These are phyloP conservation scores for Rhizoctonia solani DNA, from an alignment of 1,284 basidiomycete genomes.

Conservation along the genomic window DNA sequence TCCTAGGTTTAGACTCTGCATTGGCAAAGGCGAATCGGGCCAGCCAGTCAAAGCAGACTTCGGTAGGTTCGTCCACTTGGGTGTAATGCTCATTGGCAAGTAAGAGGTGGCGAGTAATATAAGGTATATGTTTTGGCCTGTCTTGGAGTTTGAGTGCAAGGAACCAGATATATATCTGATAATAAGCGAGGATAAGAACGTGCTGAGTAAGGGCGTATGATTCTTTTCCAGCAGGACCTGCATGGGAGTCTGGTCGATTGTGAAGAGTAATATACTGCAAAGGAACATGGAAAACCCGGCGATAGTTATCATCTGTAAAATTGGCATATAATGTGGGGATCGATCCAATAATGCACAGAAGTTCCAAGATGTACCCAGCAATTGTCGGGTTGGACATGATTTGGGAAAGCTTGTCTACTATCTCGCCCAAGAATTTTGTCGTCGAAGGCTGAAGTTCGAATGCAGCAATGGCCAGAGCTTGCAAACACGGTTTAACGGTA, in stretches of 20 bases:
- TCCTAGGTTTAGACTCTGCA: slow-evolving; percentile 87
- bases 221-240: slow-evolving; percentile 51
- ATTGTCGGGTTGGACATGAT: slow-evolving; percentile 95
- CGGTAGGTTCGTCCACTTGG: slow-evolving; percentile 85
- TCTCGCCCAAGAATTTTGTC: slow-evolving; percentile 77
- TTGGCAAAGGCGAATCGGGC: slow-evolving; percentile 94
- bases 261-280: slow-evolving; percentile 94
- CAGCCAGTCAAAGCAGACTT: slow-evolving; percentile 98
- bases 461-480: slow-evolving; percentile 85
- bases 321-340: slow-evolving; percentile 82
- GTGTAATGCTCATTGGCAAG: slow-evolving; percentile 80
- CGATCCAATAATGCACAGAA: slow-evolving; percentile 87
- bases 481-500: slow-evolving; percentile 90
- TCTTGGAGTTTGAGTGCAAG: slow-evolving; percentile 86
- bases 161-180: slow-evolving; percentile 95
- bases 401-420: slow-evolving; percentile 87
- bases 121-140: slow-evolving; percentile 79
- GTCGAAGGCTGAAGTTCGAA: slow-evolving; percentile 88
- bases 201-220: slow-evolving; percentile 95
- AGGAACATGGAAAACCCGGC: slow-evolving; percentile 93
- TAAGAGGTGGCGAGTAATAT: slow-evolving; percentile 86
- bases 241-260: slow-evolving; percentile 62
- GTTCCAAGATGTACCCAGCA: slow-evolving; percentile 94
- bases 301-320: slow-evolving; percentile 91
- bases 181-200: slow-evolving; percentile 92